phyloP scores from a whole-genome alignment of 31 red algal species.

The Endocladia muricata region DNA sequence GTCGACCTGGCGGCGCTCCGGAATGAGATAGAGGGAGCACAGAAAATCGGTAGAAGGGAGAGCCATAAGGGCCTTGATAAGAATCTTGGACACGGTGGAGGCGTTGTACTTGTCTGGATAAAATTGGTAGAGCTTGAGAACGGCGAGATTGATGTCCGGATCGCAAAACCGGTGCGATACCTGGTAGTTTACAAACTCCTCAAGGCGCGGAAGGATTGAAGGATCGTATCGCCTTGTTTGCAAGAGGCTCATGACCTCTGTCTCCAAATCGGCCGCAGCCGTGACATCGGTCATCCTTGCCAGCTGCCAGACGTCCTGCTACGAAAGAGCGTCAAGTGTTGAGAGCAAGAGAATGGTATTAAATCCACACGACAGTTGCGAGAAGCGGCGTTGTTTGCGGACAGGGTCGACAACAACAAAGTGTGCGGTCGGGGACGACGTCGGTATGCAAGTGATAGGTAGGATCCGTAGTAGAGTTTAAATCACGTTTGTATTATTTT shows the following conservation, averaged over 20 bases:
- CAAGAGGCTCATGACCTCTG: slow-evolving; percentile 63
- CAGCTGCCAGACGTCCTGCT: too few relatives aligned
- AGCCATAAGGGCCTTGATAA: slow-evolving; percentile 83
- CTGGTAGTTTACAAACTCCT: slow-evolving; percentile 83
- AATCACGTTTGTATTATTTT: too few relatives aligned
- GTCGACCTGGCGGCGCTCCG: slow-evolving; percentile 53
- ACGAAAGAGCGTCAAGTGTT: too few relatives aligned
- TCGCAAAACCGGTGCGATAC: slow-evolving; percentile 46
- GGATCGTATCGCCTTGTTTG: slow-evolving; percentile 82
- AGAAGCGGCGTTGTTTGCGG: too few relatives aligned
- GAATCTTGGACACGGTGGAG: slow-evolving; percentile 66
- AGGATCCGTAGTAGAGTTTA: too few relatives aligned
- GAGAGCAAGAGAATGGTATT: too few relatives aligned
- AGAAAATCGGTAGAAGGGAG: slow-evolving; percentile 82
- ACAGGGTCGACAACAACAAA: too few relatives aligned
- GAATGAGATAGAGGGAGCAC: slow-evolving; percentile 72
- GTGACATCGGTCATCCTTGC: neutral
- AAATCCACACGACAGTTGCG: too few relatives aligned
- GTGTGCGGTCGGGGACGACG: too few relatives aligned
- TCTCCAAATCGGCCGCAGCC: slow-evolving; percentile 18
- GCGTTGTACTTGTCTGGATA: slow-evolving; percentile 73
- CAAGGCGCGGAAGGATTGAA: slow-evolving; percentile 67
- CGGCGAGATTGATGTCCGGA: slow-evolving; percentile 72
- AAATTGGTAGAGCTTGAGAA: slow-evolving; percentile 93
- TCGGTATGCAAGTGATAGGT: too few relatives aligned